phyloP scores from a whole-genome alignment of 169 alveolate species.

The Eimeria mitis region DNA sequence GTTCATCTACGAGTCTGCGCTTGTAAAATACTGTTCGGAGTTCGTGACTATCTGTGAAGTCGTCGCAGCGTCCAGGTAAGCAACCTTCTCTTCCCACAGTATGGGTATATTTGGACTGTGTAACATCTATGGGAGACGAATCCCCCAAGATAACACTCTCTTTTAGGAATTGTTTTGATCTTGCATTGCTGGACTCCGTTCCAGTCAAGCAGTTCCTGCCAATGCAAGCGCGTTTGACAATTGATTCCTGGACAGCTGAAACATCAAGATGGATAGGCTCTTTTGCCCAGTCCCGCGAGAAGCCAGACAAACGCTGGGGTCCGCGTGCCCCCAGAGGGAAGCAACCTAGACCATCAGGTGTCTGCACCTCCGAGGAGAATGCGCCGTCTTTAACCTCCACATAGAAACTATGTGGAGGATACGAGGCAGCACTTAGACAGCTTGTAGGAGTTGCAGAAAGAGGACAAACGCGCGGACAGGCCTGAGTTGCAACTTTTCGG shows the following conservation, averaged over 20 bases:
- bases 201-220: background rate
- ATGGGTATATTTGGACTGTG: background rate
- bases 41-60: background rate
- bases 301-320: conserved; percentile 15
- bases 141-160: background rate
- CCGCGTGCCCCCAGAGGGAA: conserved; percentile 45
- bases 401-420: background rate
- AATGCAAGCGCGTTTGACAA: background rate
- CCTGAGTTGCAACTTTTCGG: background rate
- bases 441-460: background rate
- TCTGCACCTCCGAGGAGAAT: background rate
- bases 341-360: conserved; percentile 16
- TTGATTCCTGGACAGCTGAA: background rate
- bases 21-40: conserved; percentile 31
- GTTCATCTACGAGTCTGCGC: background rate
- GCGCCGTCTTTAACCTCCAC: background rate
- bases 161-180: background rate
- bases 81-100: background rate
- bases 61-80: background rate
- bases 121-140: background rate
- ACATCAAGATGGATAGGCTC: background rate
- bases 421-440: background rate
- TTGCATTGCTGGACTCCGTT: background rate
- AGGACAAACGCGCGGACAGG: background rate
- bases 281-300: background rate